A percentile compares a stretch with the other conserved stretches of the same genome.
These are phyloP conservation scores for Stellera chamaejasme DNA, from an alignment of 345 rosid genomes.

Conservation along the genomic window DNA sequence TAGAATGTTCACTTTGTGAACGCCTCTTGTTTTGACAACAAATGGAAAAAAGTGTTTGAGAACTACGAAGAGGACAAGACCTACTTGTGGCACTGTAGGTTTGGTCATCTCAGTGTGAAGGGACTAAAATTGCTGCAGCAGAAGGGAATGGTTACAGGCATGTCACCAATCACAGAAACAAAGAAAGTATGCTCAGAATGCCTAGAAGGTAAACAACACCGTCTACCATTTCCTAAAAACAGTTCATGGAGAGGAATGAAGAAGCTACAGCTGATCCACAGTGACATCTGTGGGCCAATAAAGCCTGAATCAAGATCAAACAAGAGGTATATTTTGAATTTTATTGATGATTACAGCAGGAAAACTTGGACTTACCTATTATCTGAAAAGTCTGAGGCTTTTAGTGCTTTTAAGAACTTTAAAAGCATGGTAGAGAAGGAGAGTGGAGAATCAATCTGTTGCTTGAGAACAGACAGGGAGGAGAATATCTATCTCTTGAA, in stretches of 20 bases:
- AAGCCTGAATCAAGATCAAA: background rate
- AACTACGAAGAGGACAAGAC: no score
- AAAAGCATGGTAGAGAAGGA: constrained; percentile 2
- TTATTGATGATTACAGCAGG: constrained; percentile 1
- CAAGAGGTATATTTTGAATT: background rate
- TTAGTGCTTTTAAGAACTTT: background rate
- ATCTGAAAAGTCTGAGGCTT: background rate
- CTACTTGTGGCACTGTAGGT: no score
- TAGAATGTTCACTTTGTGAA: no score
- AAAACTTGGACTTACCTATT: background rate
- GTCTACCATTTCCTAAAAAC: background rate
- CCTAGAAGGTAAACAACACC: background rate
- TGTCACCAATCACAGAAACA: background rate
- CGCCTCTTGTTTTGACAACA: no score
- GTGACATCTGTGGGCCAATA: background rate
- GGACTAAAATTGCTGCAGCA: no score
- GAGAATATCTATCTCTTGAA: no score
- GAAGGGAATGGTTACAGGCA: background rate
- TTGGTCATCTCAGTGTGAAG: no score
- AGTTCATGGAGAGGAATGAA: background rate
- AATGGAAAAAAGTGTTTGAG: no score
- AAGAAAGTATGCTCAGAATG: background rate
- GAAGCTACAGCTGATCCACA: background rate
- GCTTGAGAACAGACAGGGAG: constrained; percentile 9
- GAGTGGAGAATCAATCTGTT: background rate